These are phyloP conservation scores for Corallochytrium limacisporum DNA, from an alignment of 78 protist species.

Conservation along the genomic window DNA sequence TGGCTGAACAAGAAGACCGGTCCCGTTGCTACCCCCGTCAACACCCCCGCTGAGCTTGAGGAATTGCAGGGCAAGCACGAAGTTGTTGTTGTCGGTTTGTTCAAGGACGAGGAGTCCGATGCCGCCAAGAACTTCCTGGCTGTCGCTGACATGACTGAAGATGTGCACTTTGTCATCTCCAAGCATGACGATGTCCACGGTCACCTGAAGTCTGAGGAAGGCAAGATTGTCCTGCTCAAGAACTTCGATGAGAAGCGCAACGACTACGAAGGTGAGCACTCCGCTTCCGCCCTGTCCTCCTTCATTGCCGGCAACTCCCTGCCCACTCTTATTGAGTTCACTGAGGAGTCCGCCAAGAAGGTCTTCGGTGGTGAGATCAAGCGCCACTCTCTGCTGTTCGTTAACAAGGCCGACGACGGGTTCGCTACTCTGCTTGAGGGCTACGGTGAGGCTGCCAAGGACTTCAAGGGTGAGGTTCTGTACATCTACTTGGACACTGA, in stretches of 20 bases:
- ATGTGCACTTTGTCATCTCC: slow-evolving; percentile 31
- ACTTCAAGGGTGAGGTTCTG: slow-evolving; percentile 15
- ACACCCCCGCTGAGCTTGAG: slow-evolving; percentile 18
- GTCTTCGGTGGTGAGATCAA: slow-evolving; percentile 19
- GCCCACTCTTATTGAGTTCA: slow-evolving; percentile 21
- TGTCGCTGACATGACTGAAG: slow-evolving; percentile 5
- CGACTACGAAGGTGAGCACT: not conserved
- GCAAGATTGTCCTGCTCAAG: slow-evolving; percentile 27
- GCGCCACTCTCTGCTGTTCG: slow-evolving; percentile 11
- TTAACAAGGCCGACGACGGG: not conserved
- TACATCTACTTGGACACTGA: slow-evolving; percentile 2
- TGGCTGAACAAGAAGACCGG: slow-evolving; percentile 35
- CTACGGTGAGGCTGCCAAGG: slow-evolving; percentile 6
- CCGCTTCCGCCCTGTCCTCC: not conserved
- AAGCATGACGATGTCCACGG: slow-evolving; percentile 15
- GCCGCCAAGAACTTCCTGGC: not conserved
- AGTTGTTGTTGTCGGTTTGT: slow-evolving; percentile 40
- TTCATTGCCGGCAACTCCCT: slow-evolving; percentile 12
- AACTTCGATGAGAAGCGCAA: slow-evolving; percentile 24
- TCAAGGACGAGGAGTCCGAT: slow-evolving; percentile 6
- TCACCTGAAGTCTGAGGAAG: slow-evolving; percentile 2
- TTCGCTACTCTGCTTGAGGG: not conserved
- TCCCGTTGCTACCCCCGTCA: slow-evolving; percentile 4
- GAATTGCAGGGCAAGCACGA: slow-evolving; percentile 4
- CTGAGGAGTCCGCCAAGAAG: not conserved